Conservation (phyloP, 2,329 filamentous ascomycete genomes). For the Dothistroma septosporum region DNA sequence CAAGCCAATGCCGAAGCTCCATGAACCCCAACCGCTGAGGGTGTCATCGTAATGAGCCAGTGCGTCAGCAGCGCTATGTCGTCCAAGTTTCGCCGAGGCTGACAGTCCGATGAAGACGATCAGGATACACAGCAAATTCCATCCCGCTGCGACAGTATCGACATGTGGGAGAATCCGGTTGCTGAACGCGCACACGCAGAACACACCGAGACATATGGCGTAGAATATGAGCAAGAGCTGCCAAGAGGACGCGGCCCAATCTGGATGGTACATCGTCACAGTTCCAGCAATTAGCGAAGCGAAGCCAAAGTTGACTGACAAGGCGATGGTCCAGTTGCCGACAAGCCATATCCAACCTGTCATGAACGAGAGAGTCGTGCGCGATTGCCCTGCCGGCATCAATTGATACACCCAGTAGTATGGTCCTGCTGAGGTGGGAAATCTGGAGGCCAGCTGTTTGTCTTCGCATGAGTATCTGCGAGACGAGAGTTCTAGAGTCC, state of each 20-base stretch:
- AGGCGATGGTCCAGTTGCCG: slow-evolving; percentile 74
- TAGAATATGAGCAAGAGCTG: slow-evolving; percentile 70
- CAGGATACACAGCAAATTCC: slow-evolving; percentile 54
- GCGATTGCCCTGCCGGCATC: slow-evolving; percentile 42
- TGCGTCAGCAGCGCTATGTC: slow-evolving; percentile 49
- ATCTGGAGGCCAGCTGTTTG: slow-evolving; percentile 60
- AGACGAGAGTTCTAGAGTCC: too few relatives aligned
- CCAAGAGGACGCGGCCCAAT: slow-evolving; percentile 54
- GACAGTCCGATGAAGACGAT: slow-evolving; percentile 56
- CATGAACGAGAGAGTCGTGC: slow-evolving; percentile 56
- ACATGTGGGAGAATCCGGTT: slow-evolving; percentile 64
- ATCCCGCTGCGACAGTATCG: slow-evolving; percentile 53
- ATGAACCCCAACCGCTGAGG: slow-evolving; percentile 55
- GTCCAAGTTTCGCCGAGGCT: slow-evolving; percentile 51
- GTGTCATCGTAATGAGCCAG: slow-evolving; percentile 55
- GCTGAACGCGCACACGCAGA: slow-evolving; percentile 62
- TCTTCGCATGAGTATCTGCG: too few relatives aligned
- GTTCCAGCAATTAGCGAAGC: slow-evolving; percentile 47
- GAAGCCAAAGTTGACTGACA: slow-evolving; percentile 71
- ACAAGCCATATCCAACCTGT: slow-evolving; percentile 72
- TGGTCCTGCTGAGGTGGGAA: slow-evolving; percentile 71
- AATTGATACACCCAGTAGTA: slow-evolving; percentile 75
- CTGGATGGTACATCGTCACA: slow-evolving; percentile 52
- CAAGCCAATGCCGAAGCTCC: slow-evolving; percentile 61
- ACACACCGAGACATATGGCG: slow-evolving; percentile 60